Evolutionary conservation across 2,329 filamentous ascomycete genomes (phyloP).

Genomic region (Xylaria sp.): DNA sequence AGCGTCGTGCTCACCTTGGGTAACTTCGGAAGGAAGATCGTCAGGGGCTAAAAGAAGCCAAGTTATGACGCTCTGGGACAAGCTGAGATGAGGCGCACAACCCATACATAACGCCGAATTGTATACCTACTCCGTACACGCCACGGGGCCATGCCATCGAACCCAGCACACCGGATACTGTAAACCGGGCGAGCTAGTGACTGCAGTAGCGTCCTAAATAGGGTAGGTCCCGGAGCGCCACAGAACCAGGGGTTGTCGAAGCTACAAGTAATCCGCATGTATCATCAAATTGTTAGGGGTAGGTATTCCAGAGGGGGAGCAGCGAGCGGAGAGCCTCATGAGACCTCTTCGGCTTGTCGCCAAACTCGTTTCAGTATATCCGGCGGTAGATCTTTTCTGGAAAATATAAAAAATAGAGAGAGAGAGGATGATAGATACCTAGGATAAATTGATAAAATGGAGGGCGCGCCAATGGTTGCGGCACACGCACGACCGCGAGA

Average conservation of each 20-base stretch:
- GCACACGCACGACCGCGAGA: neutral
- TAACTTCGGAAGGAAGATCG: neutral
- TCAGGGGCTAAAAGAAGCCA: neutral
- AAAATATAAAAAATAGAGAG: neutral
- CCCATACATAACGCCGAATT: neutral
- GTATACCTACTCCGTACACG: neutral
- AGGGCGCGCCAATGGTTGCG: neutral
- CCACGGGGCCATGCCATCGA: neutral
- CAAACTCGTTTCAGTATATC: neutral
- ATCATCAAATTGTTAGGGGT: neutral
- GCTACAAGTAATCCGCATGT: neutral
- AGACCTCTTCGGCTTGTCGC: neutral
- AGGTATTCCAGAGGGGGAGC: neutral
- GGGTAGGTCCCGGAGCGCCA: neutral
- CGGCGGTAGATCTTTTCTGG: neutral
- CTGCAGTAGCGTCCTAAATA: neutral
- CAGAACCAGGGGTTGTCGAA: neutral
- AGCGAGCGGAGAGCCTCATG: neutral
- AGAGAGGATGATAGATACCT: neutral
- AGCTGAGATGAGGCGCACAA: neutral
- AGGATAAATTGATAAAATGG: neutral
- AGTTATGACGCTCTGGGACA: neutral
- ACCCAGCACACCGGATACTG: constrained; percentile 10
- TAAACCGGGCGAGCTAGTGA: constrained; percentile 2
- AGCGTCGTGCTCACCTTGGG: neutral